Base-by-base conservation (phyloP, 2,329 filamentous ascomycete species). In the Aphanoascus verrucosus region DNA sequence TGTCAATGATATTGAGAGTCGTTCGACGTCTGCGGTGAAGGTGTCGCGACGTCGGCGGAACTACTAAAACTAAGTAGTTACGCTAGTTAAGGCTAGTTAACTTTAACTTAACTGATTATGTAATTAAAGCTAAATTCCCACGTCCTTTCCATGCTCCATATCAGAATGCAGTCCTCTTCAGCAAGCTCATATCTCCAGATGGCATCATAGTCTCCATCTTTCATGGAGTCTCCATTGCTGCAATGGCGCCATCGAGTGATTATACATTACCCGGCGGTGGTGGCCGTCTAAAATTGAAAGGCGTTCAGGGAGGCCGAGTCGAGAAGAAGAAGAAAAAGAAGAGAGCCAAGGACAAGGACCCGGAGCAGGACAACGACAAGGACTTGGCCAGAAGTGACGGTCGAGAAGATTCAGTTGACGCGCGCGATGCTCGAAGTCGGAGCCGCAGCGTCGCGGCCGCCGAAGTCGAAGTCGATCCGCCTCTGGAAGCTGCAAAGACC, bases 281-380 rank as follows among this genome's bases (percentile, higher is more conserved):
- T 34, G 88, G 88, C 62, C 85, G 84, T 57, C 79, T 96, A 34
- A 91, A 88, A 66, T 79, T 96, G 56, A 96, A 96, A 73, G 88
- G 89, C 63, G 73, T 77, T 57, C 83, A 80, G 45, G 68, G 69
- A 37, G 64, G 70, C n/a, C 65, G 70, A 32, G 50, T 46, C 19
- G 45, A 59, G 44, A 55, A 44, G 48, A 58, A 59, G 41, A 54
- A 59, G 45, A 58, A 63, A 53, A 62, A 65, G 52, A 59, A 61
- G 35, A 58, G 60, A 6, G 17, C 57, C n/a, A 64, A 64, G 31
- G 56, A 61, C n/a, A 56, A 47, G 28, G 54, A 54, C 53, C 34
- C 7, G 9, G 47, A 50, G 8, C 37, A n/a, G n/a, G 37, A 40
- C 14, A 32, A 49, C 17, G 23, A 12, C 49, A 46, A 49, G 32